phyloP scores from a whole-genome alignment of 306 rosid species.

The Sindora glabra region DNA sequence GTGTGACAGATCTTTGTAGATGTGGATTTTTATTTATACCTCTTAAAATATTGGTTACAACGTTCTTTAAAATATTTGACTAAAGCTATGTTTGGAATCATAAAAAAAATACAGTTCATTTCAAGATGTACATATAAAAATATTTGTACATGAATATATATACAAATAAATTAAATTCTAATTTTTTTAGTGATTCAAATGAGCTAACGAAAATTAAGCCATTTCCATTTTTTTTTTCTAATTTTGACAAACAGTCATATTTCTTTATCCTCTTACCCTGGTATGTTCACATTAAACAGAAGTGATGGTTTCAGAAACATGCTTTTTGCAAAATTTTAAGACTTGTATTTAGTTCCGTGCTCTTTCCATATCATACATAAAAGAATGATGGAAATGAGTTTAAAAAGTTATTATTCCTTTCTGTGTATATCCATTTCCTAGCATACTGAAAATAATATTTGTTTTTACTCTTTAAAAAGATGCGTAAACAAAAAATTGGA shows the following conservation, averaged over 20 bases:
- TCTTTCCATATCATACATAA: background rate
- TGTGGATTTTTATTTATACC: too few species aligned
- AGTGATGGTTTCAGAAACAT: background rate
- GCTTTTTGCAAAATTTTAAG: background rate
- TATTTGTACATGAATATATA: too few species aligned
- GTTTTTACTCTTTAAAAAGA: slow-evolving; percentile 3
- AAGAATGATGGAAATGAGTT: slow-evolving; percentile 14
- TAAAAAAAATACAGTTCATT: too few species aligned
- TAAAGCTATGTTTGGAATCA: too few species aligned
- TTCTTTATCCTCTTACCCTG: background rate
- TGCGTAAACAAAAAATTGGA: background rate
- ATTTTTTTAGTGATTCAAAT: too few species aligned
- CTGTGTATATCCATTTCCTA: slow-evolving; percentile 40
- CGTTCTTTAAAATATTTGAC: too few species aligned
- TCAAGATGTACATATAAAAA: too few species aligned
- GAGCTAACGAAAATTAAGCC: too few species aligned
- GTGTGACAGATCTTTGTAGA: too few species aligned
- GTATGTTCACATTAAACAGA: background rate
- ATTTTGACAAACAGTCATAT: background rate
- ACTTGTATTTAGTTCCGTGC: background rate
- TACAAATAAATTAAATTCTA: too few species aligned
- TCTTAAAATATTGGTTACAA: too few species aligned
- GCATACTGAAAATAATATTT: slow-evolving; percentile 20
- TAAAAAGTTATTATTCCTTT: slow-evolving; percentile 18
- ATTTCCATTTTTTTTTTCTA: too few species aligned